Evolutionary conservation across 345 rosid species (phyloP), one percentile per base, ranked within the genome.

Genomic region (Salix dunnii): DNA sequence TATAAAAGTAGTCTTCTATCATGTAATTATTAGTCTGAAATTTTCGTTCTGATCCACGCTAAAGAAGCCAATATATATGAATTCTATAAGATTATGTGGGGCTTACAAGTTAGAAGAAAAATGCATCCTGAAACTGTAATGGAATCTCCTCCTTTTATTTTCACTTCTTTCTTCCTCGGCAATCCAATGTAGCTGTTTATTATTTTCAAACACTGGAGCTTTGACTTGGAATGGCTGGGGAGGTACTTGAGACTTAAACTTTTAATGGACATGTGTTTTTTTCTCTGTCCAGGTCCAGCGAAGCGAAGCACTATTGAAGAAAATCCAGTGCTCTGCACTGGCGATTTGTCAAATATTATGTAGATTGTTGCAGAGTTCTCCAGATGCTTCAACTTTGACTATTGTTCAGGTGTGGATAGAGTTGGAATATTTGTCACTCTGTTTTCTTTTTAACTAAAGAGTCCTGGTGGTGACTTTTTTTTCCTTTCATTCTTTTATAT

Each of bases 291-390:
- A 95, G 99, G 92, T 91, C 80, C 77, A 78, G 72, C 88, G 79
- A 53, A 86, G 89, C 70, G 92, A 90, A 76, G 77, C 84, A 66
- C 78, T 89, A 66, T 67, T 89, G 75, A 79, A 69, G 72, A 89
- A 87, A 86, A 87, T 93, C 71, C 89, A 84, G 76, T 81, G 83
- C 71, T 88, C 86, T 81, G 84, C 97, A 8, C 73, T 91, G 43
- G 91, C 91, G 84, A 84, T 93, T 61, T 89, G 92, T 71, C 90
- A 79, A 55, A 69, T 84, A 58, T 85, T 88, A 80, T 76, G 76
- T 70, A 82, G 79, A 68, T 81, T 85, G 74, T 84, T 86, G 74
- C 85, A 81, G 79, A 88, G 91, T 63, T 78, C 88, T 74, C 76
- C 83, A 9, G 84, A 76, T 38, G 82, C 83, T 77, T 87, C 93